Evolutionary conservation across 257 asterid genomes (phyloP), one percentile per base, ranked within the genome.

Genomic region (Plectranthus barbatus): DNA sequence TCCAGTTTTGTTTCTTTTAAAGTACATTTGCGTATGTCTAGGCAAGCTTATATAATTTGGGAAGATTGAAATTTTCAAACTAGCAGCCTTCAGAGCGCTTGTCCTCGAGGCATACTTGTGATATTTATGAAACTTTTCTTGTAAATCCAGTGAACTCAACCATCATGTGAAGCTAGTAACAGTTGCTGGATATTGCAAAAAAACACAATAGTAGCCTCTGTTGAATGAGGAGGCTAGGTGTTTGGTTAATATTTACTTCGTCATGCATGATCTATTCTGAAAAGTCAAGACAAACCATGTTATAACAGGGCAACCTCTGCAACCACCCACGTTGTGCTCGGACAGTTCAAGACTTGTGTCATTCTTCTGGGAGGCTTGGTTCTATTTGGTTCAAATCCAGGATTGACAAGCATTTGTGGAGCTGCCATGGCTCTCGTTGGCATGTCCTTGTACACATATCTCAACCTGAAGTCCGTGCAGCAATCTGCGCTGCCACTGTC

Each of bases 321-420:
- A 40, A 93, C 97, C 31, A 90, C 97, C 20, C 99, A 90, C 26
- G 99, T 76, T 12, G 97, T 93, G 42, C 96, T 93, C 2, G 99
- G 97, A 66, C 99, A 90, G 84, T 93, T 93, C 81, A 93, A 93
- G 76, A 93, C 97, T 0, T 90, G 99, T 53, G 92, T 90, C 48
- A 87, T 93, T 55, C 94, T 93, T 58, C 87, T 93, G 1, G 97
- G 97, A 17, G 99, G 97, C 5, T 93, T 77, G 73, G 53, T 90
- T 64, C 63, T 85, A 20, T 93, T 93, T 14, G 96, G 95, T 69
- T 90, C 97, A 31, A 90, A 93, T 71, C 99, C 97, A 0, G 99
- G 99, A 57, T 31, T 51, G 4, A 87, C 81, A n/a, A 90, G 99
- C 88, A 81, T 87, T 60, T 44, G 78, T 11, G 99, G 97, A 58